Evolutionary conservation across 2,329 filamentous ascomycete genomes (phyloP), one percentile per base, ranked within the genome.

Genomic region (Orbilia oligospora): DNA sequence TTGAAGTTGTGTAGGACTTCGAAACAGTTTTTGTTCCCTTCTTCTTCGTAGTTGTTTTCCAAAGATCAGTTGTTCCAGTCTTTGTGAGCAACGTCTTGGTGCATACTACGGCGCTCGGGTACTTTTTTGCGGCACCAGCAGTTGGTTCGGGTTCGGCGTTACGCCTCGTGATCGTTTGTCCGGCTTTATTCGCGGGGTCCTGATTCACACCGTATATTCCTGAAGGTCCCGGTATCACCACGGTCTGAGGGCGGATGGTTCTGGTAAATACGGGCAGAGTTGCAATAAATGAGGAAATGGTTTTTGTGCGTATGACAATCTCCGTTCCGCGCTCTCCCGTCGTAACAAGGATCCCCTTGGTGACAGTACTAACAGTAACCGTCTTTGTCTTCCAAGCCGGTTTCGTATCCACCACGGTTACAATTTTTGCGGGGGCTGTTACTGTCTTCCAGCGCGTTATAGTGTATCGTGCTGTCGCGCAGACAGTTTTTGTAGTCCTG

Each of bases 21-120:
- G 48, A 24, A 6, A 64, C 27, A 18, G 55, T 71, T 6, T 27
- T 41, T 18, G 55, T 53, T n/a, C 33, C 46, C 12, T 44, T 48
- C 18, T 18, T 38, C 33, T 64, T 64, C 14, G 68, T 64, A 5
- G 27, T 36, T 33, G 56, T 71, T 18, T 64, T 63, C 55, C 55
- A 55, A 0, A 51, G 9, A 41, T 64, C 38, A 18, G 24, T 24
- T 8, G 44, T 64, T 10, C 53, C 55, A 9, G 55, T 63, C 41
- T 58, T 58, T 20, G 56, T 71, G 14, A 56, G 30, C 24, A 51
- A 20, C n/a, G 55, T 71, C 46, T 53, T 71, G 18, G 68, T 71
- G 30, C 68, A 71, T n/a, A 18, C n/a, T 16, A 71, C 55, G 4
- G 55, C 56, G 5, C 24, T 71, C 14, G 68, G 30, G 30, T 71